These are phyloP conservation scores for Amoebophrya sp. DNA, from an alignment of 169 alveolate species.

Conservation along the genomic window DNA sequence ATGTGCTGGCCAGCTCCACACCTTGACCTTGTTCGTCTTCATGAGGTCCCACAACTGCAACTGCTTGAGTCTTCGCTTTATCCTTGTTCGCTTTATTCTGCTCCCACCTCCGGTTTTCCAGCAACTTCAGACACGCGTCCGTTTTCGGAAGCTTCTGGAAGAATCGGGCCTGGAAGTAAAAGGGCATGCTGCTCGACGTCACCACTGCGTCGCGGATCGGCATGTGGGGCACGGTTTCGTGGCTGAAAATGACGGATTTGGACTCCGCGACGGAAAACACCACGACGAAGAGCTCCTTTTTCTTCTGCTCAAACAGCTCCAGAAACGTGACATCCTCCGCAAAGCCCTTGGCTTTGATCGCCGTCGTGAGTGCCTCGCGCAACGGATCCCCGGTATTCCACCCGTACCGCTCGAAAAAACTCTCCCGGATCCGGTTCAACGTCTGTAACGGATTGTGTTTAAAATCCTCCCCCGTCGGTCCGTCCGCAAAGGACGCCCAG, in stretches of 20 bases:
- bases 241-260: not conserved
- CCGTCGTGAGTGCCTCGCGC: not conserved
- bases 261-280: not conserved
- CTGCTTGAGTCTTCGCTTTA: too few species aligned
- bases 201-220: not conserved
- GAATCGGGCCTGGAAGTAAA: not conserved
- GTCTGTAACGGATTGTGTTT: not conserved
- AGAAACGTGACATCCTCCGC: not conserved
- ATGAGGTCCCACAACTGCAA: too few species aligned
- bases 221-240: not conserved
- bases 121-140: too few species aligned
- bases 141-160: not conserved
- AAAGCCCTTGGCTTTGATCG: too few species aligned
- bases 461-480: not conserved
- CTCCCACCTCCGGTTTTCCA: too few species aligned
- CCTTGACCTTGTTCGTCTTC: too few species aligned
- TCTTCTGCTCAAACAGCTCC: not conserved
- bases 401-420: not conserved
- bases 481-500: slow-evolving; percentile 14
- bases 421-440: not conserved
- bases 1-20: too few species aligned
- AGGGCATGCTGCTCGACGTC: not conserved
- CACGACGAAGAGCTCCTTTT: not conserved
- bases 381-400: not conserved
- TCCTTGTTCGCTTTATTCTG: too few species aligned